Evolutionary conservation across 2,329 filamentous ascomycete genomes (phyloP).

Genomic region (Fulvia fulva): DNA sequence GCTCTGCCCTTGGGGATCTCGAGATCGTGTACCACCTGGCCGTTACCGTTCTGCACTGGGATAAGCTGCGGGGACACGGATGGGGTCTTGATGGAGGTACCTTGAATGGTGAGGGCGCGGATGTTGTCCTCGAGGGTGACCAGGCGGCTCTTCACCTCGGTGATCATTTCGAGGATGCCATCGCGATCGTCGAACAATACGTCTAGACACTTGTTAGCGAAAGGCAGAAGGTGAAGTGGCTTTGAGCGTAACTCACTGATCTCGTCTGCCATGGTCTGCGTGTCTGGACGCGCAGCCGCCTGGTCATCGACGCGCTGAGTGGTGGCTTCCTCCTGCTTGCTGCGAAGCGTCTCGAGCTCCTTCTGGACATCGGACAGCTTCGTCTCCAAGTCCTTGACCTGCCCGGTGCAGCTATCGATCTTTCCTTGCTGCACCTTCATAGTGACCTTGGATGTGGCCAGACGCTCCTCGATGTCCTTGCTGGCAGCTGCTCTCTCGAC

Average conservation of each 20-base stretch:
- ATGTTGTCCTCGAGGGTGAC: conserved; percentile 22
- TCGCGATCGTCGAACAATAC: conserved; percentile 24
- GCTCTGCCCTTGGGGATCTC: conserved; percentile 22
- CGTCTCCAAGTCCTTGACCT: conserved; percentile 4
- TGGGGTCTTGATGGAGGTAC: neutral
- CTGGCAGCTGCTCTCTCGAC: conserved; percentile 16
- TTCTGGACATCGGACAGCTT: conserved; percentile 1
- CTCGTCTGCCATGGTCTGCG: conserved; percentile 15
- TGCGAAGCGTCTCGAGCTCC: conserved; percentile 4
- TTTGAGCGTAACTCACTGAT: neutral
- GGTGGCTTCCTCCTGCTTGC: conserved; percentile 1
- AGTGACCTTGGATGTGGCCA: conserved; percentile 13
- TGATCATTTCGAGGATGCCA: conserved; percentile 15
- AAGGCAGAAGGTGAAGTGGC: neutral
- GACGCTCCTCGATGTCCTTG: conserved; percentile 15
- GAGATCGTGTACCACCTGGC: conserved; percentile 18
- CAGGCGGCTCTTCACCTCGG: conserved; percentile 13
- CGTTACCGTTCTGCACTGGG: conserved; percentile 17
- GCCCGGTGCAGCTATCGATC: conserved; percentile 2
- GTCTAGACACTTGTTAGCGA: neutral
- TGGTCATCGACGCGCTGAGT: neutral
- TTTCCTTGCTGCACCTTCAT: conserved; percentile 11
- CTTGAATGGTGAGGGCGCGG: conserved; percentile 20
- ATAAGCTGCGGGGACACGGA: conserved; percentile 14
- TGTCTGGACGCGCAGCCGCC: neutral